These are phyloP conservation scores for Nissolia schottii DNA, from an alignment of 306 rosid species.

Conservation along the genomic window DNA sequence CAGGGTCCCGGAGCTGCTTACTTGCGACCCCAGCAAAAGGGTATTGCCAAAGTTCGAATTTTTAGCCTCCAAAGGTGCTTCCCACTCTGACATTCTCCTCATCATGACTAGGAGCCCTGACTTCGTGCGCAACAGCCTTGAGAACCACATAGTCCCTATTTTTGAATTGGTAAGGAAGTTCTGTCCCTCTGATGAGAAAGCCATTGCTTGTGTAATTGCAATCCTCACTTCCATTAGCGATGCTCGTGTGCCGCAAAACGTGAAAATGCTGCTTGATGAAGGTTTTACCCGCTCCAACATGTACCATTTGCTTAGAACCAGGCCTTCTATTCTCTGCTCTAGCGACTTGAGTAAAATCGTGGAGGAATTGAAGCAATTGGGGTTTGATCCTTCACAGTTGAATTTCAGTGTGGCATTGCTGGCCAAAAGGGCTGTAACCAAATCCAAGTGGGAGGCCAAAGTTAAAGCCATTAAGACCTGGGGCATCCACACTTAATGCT, in stretches of 20 bases:
- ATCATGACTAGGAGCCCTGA: neutral
- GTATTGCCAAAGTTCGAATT: slow-evolving; percentile 19
- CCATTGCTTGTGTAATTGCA: neutral
- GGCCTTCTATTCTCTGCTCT: neutral
- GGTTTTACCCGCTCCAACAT: neutral
- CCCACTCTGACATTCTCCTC: neutral
- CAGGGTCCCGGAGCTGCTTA: neutral
- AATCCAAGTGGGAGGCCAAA: slow-evolving; percentile 40
- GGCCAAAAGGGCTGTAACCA: neutral
- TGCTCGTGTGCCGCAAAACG: neutral
- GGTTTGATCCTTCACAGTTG: slow-evolving; percentile 27
- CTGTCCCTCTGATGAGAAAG: neutral
- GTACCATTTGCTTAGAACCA: neutral
- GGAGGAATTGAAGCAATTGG: slow-evolving; percentile 36
- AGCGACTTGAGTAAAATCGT: neutral
- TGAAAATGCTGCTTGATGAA: neutral
- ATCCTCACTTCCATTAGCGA: neutral
- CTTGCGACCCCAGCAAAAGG: neutral
- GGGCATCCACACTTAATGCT: slow-evolving; percentile 43
- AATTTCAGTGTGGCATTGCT: slow-evolving; percentile 26
- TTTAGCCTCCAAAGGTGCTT: slow-evolving; percentile 19
- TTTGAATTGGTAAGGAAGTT: neutral
- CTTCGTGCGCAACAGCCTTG: neutral
- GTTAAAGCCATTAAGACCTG: slow-evolving; percentile 33
- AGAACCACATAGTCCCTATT: neutral